Base-by-base conservation (phyloP, 73 alveolate genomes). In the Tetrahymena thermophila region DNA sequence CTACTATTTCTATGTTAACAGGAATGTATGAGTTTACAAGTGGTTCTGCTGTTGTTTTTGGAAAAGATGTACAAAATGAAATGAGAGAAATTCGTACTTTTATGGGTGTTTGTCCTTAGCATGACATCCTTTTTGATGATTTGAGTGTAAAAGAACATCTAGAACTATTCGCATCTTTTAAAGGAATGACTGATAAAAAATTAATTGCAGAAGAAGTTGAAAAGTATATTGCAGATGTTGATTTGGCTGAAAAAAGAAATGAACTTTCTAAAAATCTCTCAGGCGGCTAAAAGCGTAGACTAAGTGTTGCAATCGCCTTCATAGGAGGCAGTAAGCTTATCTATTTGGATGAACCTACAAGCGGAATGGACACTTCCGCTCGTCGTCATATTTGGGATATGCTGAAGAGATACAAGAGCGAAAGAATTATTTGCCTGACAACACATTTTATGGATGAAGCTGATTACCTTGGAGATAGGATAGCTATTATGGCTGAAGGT, bases 391-490 rank as follows among this genome's bases (percentile, higher is more conserved):
- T 98, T 71, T 99, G 99, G 99, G 99, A 99, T 89, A 98, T 99
- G 98, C 96, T 99, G 71, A 99, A 99, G 96, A 96, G 97, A 85
- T 94, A 98, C 95, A 98, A 98, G 93, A 96, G 94, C 10, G 98
- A 97, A 94, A 97, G 99, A 95, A 99, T 98, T 56, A 98, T 99
- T 44, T 98, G 98, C 28, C 96, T 99, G 40, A 99, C 99, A 40
- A 99, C 99, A 34, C 99, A 99, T 96, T 99, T 97, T 97, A 99
- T 99, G 99, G 99, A 99, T 93, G 99, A 99, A 94, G 99, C 99
- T 43, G 99, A 98, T 97, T 98, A 98, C 43, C 96, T 99, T 21
- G 99, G 99, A 0, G 99, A 99, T 96, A 97, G 99, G 94, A 99
- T 99, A 35, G 99, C 99, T n/a, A 99, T 99, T 84, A 98, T 99